Evolutionary conservation across 23 red algal species (phyloP).

Genomic region (Gracilaria caudata): DNA sequence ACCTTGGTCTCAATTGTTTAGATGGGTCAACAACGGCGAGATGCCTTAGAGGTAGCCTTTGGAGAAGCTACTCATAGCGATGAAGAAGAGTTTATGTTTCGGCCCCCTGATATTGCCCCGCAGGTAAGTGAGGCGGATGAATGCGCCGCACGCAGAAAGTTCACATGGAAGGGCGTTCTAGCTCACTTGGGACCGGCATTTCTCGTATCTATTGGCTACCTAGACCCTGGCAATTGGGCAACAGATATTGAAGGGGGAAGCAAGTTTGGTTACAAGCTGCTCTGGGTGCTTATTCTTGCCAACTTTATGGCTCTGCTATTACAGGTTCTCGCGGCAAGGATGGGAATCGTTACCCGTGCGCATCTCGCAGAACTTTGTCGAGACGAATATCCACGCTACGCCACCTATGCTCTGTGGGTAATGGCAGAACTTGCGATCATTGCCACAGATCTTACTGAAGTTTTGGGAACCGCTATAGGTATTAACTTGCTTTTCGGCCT

Average conservation of each 20-base stretch:
- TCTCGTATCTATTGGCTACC: slow-evolving; percentile 86
- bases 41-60: slow-evolving; percentile 64
- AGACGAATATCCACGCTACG: slow-evolving; percentile 76
- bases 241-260: slow-evolving; percentile 83
- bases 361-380: slow-evolving; percentile 96
- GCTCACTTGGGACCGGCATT: slow-evolving; percentile 96
- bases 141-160: slow-evolving; percentile 30
- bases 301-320: slow-evolving; percentile 85
- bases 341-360: slow-evolving; percentile 88
- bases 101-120: slow-evolving; percentile 35
- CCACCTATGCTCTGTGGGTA: slow-evolving; percentile 74
- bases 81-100: slow-evolving; percentile 69
- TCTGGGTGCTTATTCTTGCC: slow-evolving; percentile 93
- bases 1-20: background rate
- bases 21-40: slow-evolving; percentile 65
- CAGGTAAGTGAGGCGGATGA: slow-evolving; percentile 22
- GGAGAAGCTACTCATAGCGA: slow-evolving; percentile 57
- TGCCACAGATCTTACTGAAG: slow-evolving; percentile 93
- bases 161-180: slow-evolving; percentile 75
- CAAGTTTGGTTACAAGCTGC: slow-evolving; percentile 89
- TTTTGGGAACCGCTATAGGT: slow-evolving; percentile 93
- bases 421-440: slow-evolving; percentile 91
- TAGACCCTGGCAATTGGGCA: slow-evolving; percentile 84
- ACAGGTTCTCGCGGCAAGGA: slow-evolving; percentile 83
- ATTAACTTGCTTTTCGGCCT: slow-evolving; percentile 86